Base-by-base conservation (phyloP, 192 early-diverging fungal species). In the Coemansia erecta region DNA sequence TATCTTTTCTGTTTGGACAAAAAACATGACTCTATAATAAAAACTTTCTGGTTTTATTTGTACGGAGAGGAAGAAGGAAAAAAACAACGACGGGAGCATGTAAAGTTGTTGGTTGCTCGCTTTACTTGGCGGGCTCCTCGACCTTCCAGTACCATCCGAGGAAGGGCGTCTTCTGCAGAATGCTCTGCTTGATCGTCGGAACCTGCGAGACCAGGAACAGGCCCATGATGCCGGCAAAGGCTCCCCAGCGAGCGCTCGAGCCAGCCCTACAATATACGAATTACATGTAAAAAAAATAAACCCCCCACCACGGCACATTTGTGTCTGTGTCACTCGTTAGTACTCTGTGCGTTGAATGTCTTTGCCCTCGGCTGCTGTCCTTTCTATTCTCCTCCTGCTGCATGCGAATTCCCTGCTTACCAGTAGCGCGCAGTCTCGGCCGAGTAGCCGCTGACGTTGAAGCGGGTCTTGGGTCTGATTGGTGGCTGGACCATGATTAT, bases 71-170 rank as follows among this genome's bases (percentile, higher is more conserved):
- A 2, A 9, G 26, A 50, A 50, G 26, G 48, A 12, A 50, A 22
- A 26, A 14, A 50, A 22, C n/a, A 37, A 37, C 35, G 10, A 37
- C 6, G 35, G 1, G 35, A 7, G 35, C 28, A 7, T 31, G 28
- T 31, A 31, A n/a, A n/a, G n/a, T n/a, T n/a, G n/a, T n/a, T n/a
- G 28, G 2, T 31, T 31, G 28, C 28, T 31, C 28, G 35, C 10
- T 37, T 45, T 76, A 64, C 46, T 70, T 70, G 10, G 56, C 26
- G 28, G 40, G 40, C 58, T 77, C 73, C 31, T 78, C 75, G 51
- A 78, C 75, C 58, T 78, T 78, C 75, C 75, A 78, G 75, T 78
- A 78, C 75, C 75, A 78, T 18, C 75, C 75, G n/a, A 78, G 49
- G 23, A 65, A 7, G 26, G 75, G 75, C 0, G 64, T 61, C 47